phyloP scores from a whole-genome alignment of 2,329 filamentous ascomycete species.

The Cladosporium sp. region DNA sequence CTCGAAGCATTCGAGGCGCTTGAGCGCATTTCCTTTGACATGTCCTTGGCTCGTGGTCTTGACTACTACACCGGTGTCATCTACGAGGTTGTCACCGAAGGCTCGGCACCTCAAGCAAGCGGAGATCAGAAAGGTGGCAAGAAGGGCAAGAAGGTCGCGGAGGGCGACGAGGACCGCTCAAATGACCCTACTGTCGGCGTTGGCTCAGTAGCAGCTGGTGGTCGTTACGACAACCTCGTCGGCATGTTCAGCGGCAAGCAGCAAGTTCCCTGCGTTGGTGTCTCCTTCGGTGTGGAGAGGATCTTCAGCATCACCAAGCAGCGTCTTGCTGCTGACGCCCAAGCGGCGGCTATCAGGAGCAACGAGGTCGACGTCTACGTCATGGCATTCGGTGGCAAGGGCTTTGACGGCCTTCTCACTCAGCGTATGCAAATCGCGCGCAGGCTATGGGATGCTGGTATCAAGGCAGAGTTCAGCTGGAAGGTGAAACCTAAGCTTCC shows the following conservation, averaged over 20 bases:
- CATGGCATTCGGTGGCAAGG: conserved; percentile 90
- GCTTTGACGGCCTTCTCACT: conserved; percentile 72
- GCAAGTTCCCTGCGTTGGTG: conserved; percentile 83
- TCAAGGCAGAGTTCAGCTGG: conserved; percentile 86
- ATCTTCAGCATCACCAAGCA: conserved; percentile 92
- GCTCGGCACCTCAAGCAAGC: conserved; percentile 56
- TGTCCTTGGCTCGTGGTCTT: conserved; percentile 84
- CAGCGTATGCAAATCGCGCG: conserved; percentile 79
- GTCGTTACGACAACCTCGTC: conserved; percentile 88
- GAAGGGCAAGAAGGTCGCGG: conserved; percentile 46
- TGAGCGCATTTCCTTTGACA: conserved; percentile 77
- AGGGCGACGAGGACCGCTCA: conserved; percentile 63
- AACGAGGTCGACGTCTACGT: conserved; percentile 87
- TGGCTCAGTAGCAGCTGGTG: conserved; percentile 83
- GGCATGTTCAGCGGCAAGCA: conserved; percentile 78
- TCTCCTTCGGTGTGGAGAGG: conserved; percentile 91
- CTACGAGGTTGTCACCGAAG: conserved; percentile 82
- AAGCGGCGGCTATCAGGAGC: conserved; percentile 52
- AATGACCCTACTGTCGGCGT: conserved; percentile 78
- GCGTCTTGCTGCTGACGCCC: conserved; percentile 60
- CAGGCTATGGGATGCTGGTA: conserved; percentile 77
- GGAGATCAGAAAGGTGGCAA: conserved; percentile 40
- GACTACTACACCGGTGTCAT: conserved; percentile 91
- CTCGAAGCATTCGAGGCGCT: conserved; percentile 71
- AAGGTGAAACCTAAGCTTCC: conserved; percentile 88